These are phyloP conservation scores for Zangia roseola DNA, from an alignment of 768 basidiomycete genomes.

Conservation along the genomic window DNA sequence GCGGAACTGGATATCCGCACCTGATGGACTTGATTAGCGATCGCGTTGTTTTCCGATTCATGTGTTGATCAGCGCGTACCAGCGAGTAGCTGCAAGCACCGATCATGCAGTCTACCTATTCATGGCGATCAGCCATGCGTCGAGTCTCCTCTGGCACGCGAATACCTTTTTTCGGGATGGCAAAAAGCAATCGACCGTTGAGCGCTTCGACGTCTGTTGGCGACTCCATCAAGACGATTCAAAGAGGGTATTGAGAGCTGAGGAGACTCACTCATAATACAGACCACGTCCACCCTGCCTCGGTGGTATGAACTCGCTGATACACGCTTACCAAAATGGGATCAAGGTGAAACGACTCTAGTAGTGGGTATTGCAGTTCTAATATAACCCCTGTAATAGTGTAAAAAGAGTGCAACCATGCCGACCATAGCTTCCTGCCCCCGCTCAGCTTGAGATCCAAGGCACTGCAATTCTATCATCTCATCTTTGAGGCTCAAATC, in stretches of 20 bases:
- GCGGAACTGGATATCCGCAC: constrained; percentile 95
- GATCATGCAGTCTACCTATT: constrained; percentile 84
- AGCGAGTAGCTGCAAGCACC: constrained; percentile 79
- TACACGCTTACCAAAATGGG: no score
- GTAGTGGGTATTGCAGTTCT: no score
- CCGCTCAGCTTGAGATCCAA: no score
- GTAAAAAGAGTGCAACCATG: no score
- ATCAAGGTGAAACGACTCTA: no score
- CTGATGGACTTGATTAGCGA: constrained; percentile 35
- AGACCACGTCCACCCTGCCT: not conserved
- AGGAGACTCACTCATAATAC: constrained; percentile 27
- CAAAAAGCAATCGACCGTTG: constrained; percentile 85
- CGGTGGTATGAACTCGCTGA: no score
- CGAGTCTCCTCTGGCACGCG: no score
- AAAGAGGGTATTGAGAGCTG: not conserved
- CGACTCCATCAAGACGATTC: not conserved
- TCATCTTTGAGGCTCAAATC: no score
- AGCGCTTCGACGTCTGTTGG: constrained; percentile 67
- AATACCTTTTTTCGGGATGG: constrained; percentile 95
- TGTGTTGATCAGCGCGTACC: constrained; percentile 45
- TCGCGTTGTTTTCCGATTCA: not conserved
- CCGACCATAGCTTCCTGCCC: no score
- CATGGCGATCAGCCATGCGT: not conserved
- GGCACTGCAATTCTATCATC: no score
- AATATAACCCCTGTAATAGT: no score